Percentiles rank a stretch among this genome's conserved stretches.
Evolutionary conservation across 805 yeast species (phyloP).

Genomic region (Danielozyma ontarioensis): DNA sequence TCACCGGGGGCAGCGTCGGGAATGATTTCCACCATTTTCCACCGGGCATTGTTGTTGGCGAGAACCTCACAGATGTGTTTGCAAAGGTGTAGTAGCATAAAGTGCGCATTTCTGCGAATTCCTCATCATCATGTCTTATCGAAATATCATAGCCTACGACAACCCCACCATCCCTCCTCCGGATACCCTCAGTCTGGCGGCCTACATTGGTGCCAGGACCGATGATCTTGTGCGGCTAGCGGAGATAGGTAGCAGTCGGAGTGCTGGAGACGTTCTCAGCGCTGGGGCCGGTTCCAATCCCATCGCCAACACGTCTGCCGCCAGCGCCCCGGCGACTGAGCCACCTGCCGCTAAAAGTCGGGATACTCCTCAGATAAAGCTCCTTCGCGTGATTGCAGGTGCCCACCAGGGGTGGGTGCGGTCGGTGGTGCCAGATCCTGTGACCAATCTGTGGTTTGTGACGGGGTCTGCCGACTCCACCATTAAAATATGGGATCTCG

Average conservation of each 20-base stretch:
- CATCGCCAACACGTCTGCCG: not conserved
- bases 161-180: slow-evolving; percentile 16
- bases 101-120: not conserved
- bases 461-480: slow-evolving; percentile 89
- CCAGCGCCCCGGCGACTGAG: not conserved
- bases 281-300: not conserved
- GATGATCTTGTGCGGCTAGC: slow-evolving; percentile 13
- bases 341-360: not conserved
- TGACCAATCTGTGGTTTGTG: slow-evolving; percentile 81
- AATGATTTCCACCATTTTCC: slow-evolving; percentile 6
- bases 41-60: not conserved
- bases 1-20: slow-evolving; percentile 1
- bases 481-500: slow-evolving; percentile 88
- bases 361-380: slow-evolving; percentile 43
- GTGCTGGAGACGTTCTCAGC: slow-evolving; percentile 1
- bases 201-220: slow-evolving; percentile 24
- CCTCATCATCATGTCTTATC: not conserved
- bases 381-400: slow-evolving; percentile 61
- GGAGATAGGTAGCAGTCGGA: not conserved
- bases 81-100: not conserved
- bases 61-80: slow-evolving; percentile 2
- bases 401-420: slow-evolving; percentile 96
- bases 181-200: slow-evolving; percentile 27
- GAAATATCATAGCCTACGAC: not conserved
- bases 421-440: slow-evolving; percentile 73